Percentiles rank a stretch among this genome's conserved stretches.
Conservation (phyloP, 2,329 filamentous ascomycete genomes). For the Samsoniella hepiali region DNA sequence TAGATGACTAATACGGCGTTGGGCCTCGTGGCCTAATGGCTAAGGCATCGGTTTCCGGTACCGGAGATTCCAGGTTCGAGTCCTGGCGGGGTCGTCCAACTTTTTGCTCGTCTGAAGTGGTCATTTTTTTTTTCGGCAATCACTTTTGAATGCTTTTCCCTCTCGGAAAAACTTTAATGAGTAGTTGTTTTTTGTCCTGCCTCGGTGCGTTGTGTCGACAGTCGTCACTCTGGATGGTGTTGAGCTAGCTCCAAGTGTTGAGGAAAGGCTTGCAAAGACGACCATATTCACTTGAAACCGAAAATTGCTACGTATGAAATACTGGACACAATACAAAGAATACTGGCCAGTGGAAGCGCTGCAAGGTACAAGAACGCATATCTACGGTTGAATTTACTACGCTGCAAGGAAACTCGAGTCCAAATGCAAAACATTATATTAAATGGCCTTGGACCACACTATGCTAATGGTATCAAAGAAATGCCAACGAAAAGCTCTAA, state of each 20-base stretch:
- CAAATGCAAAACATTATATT: neutral
- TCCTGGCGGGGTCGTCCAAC: slow-evolving; percentile 14
- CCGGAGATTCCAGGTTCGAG: slow-evolving; percentile 18
- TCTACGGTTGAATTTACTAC: no score
- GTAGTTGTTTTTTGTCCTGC: neutral
- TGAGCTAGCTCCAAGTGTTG: no score
- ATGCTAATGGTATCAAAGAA: slow-evolving; percentile 1
- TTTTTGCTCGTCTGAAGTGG: neutral
- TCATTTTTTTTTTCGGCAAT: neutral
- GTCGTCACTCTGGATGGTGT: no score
- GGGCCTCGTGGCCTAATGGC: slow-evolving; percentile 17
- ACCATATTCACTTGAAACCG: no score
- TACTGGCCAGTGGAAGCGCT: no score
- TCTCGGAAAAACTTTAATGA: neutral
- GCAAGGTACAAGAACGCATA: no score
- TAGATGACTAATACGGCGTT: neutral
- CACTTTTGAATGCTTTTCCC: neutral
- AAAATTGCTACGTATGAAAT: no score
- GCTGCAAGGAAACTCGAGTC: no score
- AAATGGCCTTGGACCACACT: neutral
- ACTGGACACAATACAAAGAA: no score
- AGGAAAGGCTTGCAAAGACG: no score
- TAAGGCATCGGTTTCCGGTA: slow-evolving; percentile 16
- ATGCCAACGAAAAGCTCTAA: neutral
- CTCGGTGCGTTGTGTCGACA: neutral